Conservation (phyloP, 2,329 filamentous ascomycete genomes). For the Beauveria bassiana region DNA sequence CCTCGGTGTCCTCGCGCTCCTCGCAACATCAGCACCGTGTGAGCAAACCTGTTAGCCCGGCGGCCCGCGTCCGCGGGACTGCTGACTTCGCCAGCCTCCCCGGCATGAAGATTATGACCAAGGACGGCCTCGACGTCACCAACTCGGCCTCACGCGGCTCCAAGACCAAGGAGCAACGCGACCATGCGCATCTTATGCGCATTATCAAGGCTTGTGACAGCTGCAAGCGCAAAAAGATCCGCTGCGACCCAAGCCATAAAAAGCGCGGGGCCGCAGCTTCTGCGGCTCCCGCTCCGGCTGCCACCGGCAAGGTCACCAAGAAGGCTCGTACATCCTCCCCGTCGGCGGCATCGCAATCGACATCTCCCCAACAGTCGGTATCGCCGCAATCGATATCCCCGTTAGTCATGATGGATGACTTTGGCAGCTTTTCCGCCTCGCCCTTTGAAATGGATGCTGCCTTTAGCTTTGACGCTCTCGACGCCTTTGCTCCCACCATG, state of each 20-base stretch:
- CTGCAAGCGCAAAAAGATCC: slow-evolving; percentile 56
- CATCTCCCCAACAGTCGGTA: slow-evolving; percentile 3
- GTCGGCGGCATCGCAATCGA: slow-evolving; percentile 14
- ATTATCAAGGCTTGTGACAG: slow-evolving; percentile 60
- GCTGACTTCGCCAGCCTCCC: slow-evolving; percentile 46
- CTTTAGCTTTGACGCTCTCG: slow-evolving; percentile 8
- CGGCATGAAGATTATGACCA: slow-evolving; percentile 61
- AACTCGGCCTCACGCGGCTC: slow-evolving; percentile 53
- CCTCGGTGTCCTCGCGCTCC: slow-evolving; percentile 23
- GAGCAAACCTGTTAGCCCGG: slow-evolving; percentile 18
- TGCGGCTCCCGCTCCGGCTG: slow-evolving; percentile 7
- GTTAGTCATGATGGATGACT: neutral
- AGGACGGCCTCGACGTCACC: slow-evolving; percentile 55
- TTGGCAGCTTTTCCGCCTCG: slow-evolving; percentile 1
- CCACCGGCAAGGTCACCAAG: slow-evolving; percentile 1
- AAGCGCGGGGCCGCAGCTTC: slow-evolving; percentile 32
- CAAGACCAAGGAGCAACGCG: slow-evolving; percentile 61
- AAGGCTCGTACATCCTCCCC: slow-evolving; percentile 7
- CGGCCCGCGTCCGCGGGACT: slow-evolving; percentile 21
- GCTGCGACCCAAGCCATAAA: slow-evolving; percentile 54
- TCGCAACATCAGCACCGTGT: slow-evolving; percentile 20
- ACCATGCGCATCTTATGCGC: slow-evolving; percentile 59
- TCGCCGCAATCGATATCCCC: slow-evolving; percentile 6
- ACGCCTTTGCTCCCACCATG: slow-evolving; percentile 14
- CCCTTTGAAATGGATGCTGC: slow-evolving; percentile 16